These are phyloP conservation scores for Limonomyces culmigenus DNA, from an alignment of 1,284 basidiomycete genomes.

Conservation along the genomic window DNA sequence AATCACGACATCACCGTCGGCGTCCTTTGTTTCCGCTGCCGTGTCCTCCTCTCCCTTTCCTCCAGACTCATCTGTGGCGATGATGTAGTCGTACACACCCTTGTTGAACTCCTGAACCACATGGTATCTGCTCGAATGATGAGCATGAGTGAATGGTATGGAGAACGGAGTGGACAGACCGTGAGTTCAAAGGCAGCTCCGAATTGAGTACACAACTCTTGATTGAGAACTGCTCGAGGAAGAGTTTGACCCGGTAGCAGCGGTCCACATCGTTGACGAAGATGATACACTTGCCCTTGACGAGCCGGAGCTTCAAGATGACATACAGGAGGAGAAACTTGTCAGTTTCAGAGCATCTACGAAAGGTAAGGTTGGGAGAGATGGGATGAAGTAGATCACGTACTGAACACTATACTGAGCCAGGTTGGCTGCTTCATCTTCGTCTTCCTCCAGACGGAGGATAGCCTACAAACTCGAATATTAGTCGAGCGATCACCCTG, in stretches of 20 bases:
- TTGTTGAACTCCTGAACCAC: slow-evolving; percentile 98
- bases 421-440: slow-evolving; percentile 66
- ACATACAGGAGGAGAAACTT: slow-evolving; percentile 94
- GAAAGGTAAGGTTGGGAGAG: neutral
- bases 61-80: slow-evolving; percentile 86
- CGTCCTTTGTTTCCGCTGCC: slow-evolving; percentile 19
- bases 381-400: slow-evolving; percentile 5
- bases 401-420: slow-evolving; percentile 77
- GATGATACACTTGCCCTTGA: slow-evolving; percentile 91
- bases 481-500: slow-evolving; percentile 7
- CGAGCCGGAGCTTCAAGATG: slow-evolving; percentile 85
- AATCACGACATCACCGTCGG: slow-evolving; percentile 17
- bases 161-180: slow-evolving; percentile 24
- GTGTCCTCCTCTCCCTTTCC: slow-evolving; percentile 34
- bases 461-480: slow-evolving; percentile 43
- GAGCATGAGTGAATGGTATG: neutral
- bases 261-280: slow-evolving; percentile 97
- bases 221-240: slow-evolving; percentile 95
- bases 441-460: slow-evolving; percentile 71
- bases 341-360: slow-evolving; percentile 80
- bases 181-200: slow-evolving; percentile 87
- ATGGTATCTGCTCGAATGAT: slow-evolving; percentile 52
- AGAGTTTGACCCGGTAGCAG: slow-evolving; percentile 88
- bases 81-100: slow-evolving; percentile 97
- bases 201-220: slow-evolving; percentile 94